A percentile compares a stretch with the other conserved stretches of the same genome.
Evolutionary conservation across 306 rosid genomes (phyloP).

Genomic region (Mucuna pruriens): DNA sequence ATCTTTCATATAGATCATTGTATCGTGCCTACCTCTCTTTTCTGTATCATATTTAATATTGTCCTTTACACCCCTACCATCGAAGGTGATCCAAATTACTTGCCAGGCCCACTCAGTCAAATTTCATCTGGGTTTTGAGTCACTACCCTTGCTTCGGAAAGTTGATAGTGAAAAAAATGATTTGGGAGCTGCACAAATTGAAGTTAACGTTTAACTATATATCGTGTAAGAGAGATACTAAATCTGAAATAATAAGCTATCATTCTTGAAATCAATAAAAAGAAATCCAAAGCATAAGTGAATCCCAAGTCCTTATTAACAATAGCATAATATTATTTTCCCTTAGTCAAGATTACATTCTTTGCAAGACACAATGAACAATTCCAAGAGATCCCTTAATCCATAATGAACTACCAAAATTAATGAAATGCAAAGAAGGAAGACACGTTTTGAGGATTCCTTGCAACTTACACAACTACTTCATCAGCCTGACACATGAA

Average conservation of each 20-base stretch:
- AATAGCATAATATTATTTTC: conserved; percentile 10
- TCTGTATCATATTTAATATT: conserved; percentile 50
- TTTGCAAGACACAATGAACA: conserved; percentile 17
- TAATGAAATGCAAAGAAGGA: conserved; percentile 17
- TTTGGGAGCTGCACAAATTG: conserved; percentile 78
- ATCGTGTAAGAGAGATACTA: conserved; percentile 36
- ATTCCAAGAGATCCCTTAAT: conserved; percentile 29
- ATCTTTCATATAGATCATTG: conserved; percentile 53
- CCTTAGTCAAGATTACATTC: conserved; percentile 5
- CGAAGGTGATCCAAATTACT: conserved; percentile 51
- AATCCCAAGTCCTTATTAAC: background rate
- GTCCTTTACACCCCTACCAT: conserved; percentile 63
- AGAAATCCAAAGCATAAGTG: conserved; percentile 32
- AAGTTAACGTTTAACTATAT: conserved; percentile 18
- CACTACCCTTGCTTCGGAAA: conserved; percentile 95
- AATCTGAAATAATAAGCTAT: conserved; percentile 4
- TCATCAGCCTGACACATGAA: conserved; percentile 29
- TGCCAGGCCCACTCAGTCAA: conserved; percentile 34
- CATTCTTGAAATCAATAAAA: conserved; percentile 8
- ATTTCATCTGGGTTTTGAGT: conserved; percentile 79
- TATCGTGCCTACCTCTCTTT: conserved; percentile 57
- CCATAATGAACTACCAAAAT: conserved; percentile 27
- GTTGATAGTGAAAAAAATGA: conserved; percentile 94
- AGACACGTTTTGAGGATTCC: conserved; percentile 15
- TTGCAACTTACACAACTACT: conserved; percentile 19